phyloP scores from a whole-genome alignment of 176 grass and related monocot species.

The Alopecurus myosuroides region DNA sequence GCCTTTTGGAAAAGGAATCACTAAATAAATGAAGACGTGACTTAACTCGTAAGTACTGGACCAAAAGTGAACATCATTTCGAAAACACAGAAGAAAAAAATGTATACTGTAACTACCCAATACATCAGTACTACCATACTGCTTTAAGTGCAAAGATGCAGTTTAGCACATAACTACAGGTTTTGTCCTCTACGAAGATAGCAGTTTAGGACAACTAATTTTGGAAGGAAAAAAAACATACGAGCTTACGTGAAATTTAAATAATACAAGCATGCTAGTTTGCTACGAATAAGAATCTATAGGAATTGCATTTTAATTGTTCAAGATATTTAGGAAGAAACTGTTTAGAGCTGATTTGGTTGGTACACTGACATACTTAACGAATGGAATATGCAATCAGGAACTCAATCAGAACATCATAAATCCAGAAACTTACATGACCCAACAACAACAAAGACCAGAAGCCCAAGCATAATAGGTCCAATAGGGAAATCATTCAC shows the following conservation, averaged over 20 bases:
- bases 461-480: constrained; percentile 72
- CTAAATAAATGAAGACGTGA: not conserved
- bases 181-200: not conserved
- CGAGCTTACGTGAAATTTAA: not conserved
- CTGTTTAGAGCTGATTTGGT: not conserved
- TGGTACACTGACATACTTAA: not conserved
- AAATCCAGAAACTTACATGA: constrained; percentile 65
- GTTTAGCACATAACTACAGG: not conserved
- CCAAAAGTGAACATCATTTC: not conserved
- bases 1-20: not conserved
- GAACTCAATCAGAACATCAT: not conserved
- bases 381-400: not conserved
- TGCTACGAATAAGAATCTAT: not conserved
- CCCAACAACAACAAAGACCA: constrained; percentile 75
- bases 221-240: not conserved
- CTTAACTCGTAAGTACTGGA: not conserved
- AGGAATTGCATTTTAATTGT: not conserved
- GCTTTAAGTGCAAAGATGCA: not conserved
- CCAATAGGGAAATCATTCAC: constrained; percentile 71
- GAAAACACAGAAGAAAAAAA: not conserved
- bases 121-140: not conserved
- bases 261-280: not conserved
- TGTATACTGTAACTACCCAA: not conserved
- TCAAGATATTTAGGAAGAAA: not conserved
- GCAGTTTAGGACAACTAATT: not conserved